phyloP scores from a whole-genome alignment of 805 yeast genomes.

The Isabelozyma gotoi region DNA sequence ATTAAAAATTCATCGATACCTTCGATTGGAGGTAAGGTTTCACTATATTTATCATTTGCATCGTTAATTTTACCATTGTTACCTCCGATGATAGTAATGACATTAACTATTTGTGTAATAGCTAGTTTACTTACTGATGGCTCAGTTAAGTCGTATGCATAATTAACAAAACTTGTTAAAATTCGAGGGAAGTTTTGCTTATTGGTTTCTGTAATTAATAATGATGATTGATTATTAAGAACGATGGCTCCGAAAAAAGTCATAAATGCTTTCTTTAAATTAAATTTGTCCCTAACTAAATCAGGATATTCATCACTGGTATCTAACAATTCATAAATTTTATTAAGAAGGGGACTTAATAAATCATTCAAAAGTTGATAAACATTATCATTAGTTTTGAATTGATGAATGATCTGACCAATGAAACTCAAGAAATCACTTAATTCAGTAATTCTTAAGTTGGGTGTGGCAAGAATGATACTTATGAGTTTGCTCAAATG shows the following conservation, averaged over 20 bases:
- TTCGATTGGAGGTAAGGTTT: conserved; percentile 53
- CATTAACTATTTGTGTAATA: conserved; percentile 63
- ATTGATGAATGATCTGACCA: conserved; percentile 83
- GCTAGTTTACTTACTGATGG: conserved; percentile 67
- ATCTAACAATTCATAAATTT: conserved; percentile 54
- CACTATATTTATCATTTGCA: conserved; percentile 51
- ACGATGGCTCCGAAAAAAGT: conserved; percentile 67
- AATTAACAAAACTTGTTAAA: conserved; percentile 62
- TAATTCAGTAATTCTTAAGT: conserved; percentile 63
- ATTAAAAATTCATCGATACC: conserved; percentile 72
- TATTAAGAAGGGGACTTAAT: conserved; percentile 69
- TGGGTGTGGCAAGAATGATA: conserved; percentile 50
- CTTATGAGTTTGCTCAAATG: conserved; percentile 71
- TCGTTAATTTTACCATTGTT: conserved; percentile 65
- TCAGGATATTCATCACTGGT: conserved; percentile 51
- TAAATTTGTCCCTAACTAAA: conserved; percentile 59
- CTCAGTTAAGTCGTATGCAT: conserved; percentile 63
- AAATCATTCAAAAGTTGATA: conserved; percentile 74
- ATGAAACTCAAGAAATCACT: conserved; percentile 81
- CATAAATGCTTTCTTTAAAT: conserved; percentile 68
- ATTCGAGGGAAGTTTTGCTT: conserved; percentile 58
- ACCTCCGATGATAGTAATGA: conserved; percentile 61
- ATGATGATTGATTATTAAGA: conserved; percentile 75
- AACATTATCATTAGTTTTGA: conserved; percentile 62
- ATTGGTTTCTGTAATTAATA: conserved; percentile 71